A percentile compares a stretch with the other conserved stretches of the same genome.
phyloP scores from a whole-genome alignment of 2,329 filamentous ascomycete genomes.

The Alternaria gansuensis region DNA sequence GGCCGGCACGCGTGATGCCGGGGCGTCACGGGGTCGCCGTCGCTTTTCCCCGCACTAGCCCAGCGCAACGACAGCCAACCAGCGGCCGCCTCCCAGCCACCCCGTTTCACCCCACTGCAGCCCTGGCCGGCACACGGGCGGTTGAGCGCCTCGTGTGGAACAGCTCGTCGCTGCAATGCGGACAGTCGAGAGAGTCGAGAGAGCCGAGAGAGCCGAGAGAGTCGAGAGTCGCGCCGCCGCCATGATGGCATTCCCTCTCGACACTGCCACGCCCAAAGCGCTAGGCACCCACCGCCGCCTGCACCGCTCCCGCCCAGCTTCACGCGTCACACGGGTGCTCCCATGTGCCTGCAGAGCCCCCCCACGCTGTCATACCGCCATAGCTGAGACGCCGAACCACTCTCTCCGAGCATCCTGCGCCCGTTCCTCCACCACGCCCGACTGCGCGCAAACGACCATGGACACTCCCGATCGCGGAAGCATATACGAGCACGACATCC shows the following conservation, averaged over 20 bases:
- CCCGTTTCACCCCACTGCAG: constrained; percentile 43
- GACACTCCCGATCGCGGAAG: constrained; percentile 47
- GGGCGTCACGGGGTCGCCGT: constrained; percentile 9
- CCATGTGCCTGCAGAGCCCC: constrained; percentile 45
- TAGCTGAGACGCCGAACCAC: constrained; percentile 29
- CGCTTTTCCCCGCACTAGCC: constrained; percentile 30
- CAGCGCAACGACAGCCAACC: constrained; percentile 33
- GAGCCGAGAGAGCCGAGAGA: not conserved
- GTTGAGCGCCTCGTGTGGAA: constrained; percentile 19
- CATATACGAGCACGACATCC: constrained; percentile 51
- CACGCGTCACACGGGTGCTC: constrained; percentile 47
- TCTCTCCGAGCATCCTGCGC: constrained; percentile 28
- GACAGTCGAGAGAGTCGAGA: no score
- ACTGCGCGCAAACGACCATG: constrained; percentile 33
- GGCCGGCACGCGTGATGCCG: constrained; percentile 22
- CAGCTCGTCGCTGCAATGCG: constrained; percentile 26
- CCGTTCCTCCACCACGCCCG: constrained; percentile 20
- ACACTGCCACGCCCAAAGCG: constrained; percentile 13
- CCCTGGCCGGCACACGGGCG: constrained; percentile 37
- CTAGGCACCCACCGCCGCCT: constrained; percentile 37
- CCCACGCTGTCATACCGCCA: constrained; percentile 35
- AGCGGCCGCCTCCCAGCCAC: constrained; percentile 38
- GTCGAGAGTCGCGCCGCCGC: constrained; percentile 17
- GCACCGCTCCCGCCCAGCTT: constrained; percentile 30
- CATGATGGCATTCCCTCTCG: constrained; percentile 18